Evolutionary conservation across 306 rosid genomes (phyloP), one percentile per base, ranked within the genome.

Genomic region (Vigna mungo): DNA sequence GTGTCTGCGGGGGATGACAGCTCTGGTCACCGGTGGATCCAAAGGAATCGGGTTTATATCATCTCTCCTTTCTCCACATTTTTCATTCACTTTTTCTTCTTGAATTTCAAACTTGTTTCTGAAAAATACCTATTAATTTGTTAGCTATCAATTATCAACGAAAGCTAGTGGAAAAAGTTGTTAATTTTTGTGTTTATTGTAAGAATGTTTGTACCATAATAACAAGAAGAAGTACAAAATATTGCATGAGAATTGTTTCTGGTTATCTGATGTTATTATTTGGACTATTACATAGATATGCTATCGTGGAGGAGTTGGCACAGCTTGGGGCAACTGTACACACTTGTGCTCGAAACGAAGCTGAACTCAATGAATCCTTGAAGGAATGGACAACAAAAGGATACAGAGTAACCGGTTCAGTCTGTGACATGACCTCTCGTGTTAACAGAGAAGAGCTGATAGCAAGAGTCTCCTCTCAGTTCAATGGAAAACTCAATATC

Each of bases 401-500:
- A 53, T 74, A 68, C 65, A 59, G 0, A 47, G 84, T 82, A 17
- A 78, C 73, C 2, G 84, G 84, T 39, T 85, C 88, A 0, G 63
- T 78, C 1, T 78, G 83, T 39, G 85, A 85, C 44, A 9, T 77
- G 20, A 0, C 83, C 0, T 78, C 79, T 48, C 72, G 53, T 69
- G 32, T 55, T 18, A 70, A 85, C 0, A 71, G 81, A 63, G 55
- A 78, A 60, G 75, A 81, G 0, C 83, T 78, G 30, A 27, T 78
- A 3, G 5, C 61, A 18, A 73, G 16, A 73, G 48, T 85, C 52
- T 73, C 83, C 13, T 68, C 64, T 53, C 2, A 49, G 30, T 84
- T 81, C 34, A 53, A 85, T n/a, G 88, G 83, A 61, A 85, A 81
- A 76, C 85, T 81, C 53, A 65, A 78, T 37, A 78, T 85, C 54